phyloP scores from a whole-genome alignment of 495 filamentous ascomycete species.

The Tuber umbilicatum region DNA sequence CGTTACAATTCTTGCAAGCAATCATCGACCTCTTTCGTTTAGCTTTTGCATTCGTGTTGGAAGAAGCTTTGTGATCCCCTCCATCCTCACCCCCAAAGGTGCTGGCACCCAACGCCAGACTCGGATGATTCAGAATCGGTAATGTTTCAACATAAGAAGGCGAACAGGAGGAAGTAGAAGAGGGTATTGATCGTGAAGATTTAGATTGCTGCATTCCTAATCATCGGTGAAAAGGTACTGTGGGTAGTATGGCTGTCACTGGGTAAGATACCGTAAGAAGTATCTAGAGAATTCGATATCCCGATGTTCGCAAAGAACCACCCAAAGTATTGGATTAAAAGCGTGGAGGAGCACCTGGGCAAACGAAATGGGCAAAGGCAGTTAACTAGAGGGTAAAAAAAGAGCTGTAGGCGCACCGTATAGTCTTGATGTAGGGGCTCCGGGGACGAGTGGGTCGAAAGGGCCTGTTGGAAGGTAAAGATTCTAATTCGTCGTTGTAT shows the following conservation, averaged over 20 bases:
- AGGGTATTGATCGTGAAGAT: background rate
- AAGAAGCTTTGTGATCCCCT: background rate
- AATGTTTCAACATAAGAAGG: background rate
- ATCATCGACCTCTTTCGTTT: constrained; percentile 31
- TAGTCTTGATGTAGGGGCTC: background rate
- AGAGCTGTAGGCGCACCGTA: background rate
- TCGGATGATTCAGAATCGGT: background rate
- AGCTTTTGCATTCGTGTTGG: constrained; percentile 2
- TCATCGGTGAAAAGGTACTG: background rate
- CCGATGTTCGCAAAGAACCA: background rate
- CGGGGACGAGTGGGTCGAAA: background rate
- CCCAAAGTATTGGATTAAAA: background rate
- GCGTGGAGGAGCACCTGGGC: background rate
- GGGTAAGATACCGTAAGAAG: background rate
- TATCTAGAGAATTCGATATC: background rate
- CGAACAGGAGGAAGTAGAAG: background rate
- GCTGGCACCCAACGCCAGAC: background rate
- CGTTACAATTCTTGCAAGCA: constrained; percentile 30
- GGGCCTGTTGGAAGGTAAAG: background rate
- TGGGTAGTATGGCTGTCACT: background rate
- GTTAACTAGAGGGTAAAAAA: background rate
- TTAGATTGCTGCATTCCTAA: background rate
- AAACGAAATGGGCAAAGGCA: background rate
- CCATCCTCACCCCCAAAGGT: constrained; percentile 6
- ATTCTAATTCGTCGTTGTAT: background rate